phyloP scores from a whole-genome alignment of 2,329 filamentous ascomycete genomes.

The Leptodontidium sp. region DNA sequence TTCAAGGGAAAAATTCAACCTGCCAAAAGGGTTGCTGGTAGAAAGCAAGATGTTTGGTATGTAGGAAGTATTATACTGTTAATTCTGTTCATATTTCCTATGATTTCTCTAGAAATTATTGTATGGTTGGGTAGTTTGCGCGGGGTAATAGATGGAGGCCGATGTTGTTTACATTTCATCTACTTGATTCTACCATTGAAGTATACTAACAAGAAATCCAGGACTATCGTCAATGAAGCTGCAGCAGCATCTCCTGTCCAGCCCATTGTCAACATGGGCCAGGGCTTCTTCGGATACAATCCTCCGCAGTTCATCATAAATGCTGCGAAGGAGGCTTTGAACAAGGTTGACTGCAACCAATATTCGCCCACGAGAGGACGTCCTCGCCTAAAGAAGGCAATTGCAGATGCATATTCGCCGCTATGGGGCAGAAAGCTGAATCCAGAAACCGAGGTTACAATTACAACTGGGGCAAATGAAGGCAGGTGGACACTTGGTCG shows the following conservation, averaged over 20 bases:
- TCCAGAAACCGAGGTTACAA: conserved; percentile 90
- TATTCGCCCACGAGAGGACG: conserved; percentile 96
- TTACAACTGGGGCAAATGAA: conserved; percentile 92
- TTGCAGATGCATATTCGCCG: conserved; percentile 91
- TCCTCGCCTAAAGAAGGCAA: conserved; percentile 88
- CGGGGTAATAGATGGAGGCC: neutral
- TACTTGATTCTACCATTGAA: conserved; percentile 48
- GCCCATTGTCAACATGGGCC: conserved; percentile 71
- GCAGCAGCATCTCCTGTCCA: conserved; percentile 68
- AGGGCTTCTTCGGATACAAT: conserved; percentile 90
- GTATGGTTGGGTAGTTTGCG: conserved; percentile 22
- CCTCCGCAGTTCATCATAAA: conserved; percentile 90
- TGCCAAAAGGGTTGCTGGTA: conserved; percentile 60
- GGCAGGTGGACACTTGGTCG: conserved; percentile 49
- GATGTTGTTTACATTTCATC: neutral
- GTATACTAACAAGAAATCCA: conserved; percentile 59
- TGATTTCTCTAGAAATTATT: neutral
- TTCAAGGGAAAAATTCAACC: conserved; percentile 54
- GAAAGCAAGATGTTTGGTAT: conserved; percentile 67
- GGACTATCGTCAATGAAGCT: conserved; percentile 73
- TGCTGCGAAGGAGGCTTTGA: conserved; percentile 88
- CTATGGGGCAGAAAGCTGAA: conserved; percentile 84
- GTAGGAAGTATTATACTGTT: conserved; percentile 25
- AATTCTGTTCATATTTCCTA: neutral
- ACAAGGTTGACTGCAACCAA: conserved; percentile 96